Evolutionary conservation across 164 flowering plant species (phyloP).

Genomic region (Vitis cinerea): DNA sequence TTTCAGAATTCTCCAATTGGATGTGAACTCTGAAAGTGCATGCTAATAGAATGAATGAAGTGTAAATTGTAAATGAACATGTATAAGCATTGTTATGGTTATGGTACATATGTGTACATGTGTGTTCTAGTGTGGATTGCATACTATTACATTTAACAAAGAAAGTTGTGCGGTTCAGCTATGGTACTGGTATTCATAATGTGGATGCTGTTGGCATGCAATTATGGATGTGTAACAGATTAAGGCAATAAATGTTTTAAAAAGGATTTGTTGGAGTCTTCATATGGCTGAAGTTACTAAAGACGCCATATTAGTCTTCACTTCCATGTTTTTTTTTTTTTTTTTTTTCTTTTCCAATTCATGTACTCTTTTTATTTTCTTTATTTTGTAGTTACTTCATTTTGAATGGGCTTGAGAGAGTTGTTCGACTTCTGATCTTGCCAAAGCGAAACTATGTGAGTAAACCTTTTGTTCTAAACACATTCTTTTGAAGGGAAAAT

Average conservation of each 20-base stretch:
- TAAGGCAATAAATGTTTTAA: no score
- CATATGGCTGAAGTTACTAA: not conserved
- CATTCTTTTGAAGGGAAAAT: not conserved
- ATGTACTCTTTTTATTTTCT: not conserved
- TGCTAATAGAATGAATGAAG: not conserved
- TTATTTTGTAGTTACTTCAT: conserved; percentile 68
- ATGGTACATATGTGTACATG: no score
- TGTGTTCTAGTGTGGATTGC: no score
- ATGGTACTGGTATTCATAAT: no score
- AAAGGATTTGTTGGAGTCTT: no score
- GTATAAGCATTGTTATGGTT: no score
- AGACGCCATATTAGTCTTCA: not conserved
- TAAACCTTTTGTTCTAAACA: conserved; percentile 6
- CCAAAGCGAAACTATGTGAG: conserved; percentile 88
- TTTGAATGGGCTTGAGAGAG: conserved; percentile 81
- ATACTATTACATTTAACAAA: no score
- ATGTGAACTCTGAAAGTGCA: not conserved
- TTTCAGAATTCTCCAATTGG: not conserved
- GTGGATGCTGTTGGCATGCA: no score
- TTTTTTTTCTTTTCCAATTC: not conserved
- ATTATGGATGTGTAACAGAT: no score
- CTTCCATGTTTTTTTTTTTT: not conserved
- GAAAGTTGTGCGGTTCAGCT: no score
- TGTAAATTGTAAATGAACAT: not conserved
- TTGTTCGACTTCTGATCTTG: conserved; percentile 62